Conservation (phyloP, 169 alveolate genomes). For the Plasmodium adleri region DNA sequence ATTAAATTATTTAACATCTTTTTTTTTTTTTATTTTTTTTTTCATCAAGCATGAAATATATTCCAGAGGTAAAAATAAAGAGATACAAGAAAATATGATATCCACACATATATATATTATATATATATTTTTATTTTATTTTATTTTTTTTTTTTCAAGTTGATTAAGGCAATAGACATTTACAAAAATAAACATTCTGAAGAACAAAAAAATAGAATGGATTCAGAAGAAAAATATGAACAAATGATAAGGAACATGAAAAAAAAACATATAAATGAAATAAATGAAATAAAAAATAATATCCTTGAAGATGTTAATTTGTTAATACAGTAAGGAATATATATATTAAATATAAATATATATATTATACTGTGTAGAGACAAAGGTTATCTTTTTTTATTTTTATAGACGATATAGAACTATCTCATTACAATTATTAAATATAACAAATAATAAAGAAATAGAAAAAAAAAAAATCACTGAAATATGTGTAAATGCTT, state of each 20-base stretch:
- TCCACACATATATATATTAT: background rate
- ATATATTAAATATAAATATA: slow-evolving; percentile 14
- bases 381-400: background rate
- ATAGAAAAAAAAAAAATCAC: slow-evolving; percentile 50
- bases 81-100: background rate
- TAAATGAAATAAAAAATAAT: slow-evolving; percentile 59
- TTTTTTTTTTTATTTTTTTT: background rate
- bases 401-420: slow-evolving; percentile 47
- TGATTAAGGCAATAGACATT: slow-evolving; percentile 50
- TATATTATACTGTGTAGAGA: background rate
- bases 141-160: background rate
- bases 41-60: background rate
- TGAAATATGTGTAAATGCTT: slow-evolving; percentile 64
- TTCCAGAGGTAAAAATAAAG: background rate
- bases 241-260: slow-evolving; percentile 33
- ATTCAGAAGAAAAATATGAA: slow-evolving; percentile 48
- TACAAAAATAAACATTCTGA: slow-evolving; percentile 60
- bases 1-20: background rate
- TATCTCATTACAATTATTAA: slow-evolving; percentile 45
- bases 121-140: background rate
- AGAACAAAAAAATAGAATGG: slow-evolving; percentile 29
- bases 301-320: slow-evolving; percentile 68
- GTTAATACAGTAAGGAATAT: slow-evolving; percentile 49
- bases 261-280: slow-evolving; percentile 46
- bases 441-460: slow-evolving; percentile 61